Evolutionary conservation across 106 monocot genomes (phyloP), one percentile per base, ranked within the genome.

Genomic region (Posidonia australis): DNA sequence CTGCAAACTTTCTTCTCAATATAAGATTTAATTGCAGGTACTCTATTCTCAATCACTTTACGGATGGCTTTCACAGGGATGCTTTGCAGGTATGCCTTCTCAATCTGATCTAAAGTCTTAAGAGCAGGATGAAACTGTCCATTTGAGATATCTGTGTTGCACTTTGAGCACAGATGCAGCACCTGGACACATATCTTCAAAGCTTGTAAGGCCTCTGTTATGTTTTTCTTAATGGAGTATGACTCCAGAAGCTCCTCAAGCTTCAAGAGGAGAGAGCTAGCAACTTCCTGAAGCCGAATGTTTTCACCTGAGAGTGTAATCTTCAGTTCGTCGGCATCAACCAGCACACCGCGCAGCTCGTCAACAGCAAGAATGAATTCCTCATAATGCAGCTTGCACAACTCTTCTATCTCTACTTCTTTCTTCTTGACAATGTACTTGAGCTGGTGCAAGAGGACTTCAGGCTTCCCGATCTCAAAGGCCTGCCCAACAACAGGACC

Each of bases 331-430:
- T 87, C 87, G 6, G 87, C 77, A 42, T 87, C 87, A 9, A 80
- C 76, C 13, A 87, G 60, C 9, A 87, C 83, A 14, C 83, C 83
- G 2, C 81, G 80, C 9, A 87, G 76, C 67, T 87, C 87, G 43
- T 87, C 87, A 13, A 87, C 87, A 0, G 87, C 87, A 31, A 75
- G 66, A 46, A 87, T 87, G 69, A 87, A 87, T 17, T 87, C 83
- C 58, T 81, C 83, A 13, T 87, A 83, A 54, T 87, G 87, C 12
- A 87, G 74, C 49, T 64, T 80, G 66, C 87, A 87, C 6, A 87
- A 69, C 58, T 87, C 87, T 44, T 87, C 87, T 5, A 87, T 87
- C 80, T 87, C 87, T 14, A 76, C 73, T 68, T 87, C 83, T 61
- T 87, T 87, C 46, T 73, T 83, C 64, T 73, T 81, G 24, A 78